These are phyloP conservation scores for Terana coerulea DNA, from an alignment of 768 basidiomycete genomes.

Conservation along the genomic window DNA sequence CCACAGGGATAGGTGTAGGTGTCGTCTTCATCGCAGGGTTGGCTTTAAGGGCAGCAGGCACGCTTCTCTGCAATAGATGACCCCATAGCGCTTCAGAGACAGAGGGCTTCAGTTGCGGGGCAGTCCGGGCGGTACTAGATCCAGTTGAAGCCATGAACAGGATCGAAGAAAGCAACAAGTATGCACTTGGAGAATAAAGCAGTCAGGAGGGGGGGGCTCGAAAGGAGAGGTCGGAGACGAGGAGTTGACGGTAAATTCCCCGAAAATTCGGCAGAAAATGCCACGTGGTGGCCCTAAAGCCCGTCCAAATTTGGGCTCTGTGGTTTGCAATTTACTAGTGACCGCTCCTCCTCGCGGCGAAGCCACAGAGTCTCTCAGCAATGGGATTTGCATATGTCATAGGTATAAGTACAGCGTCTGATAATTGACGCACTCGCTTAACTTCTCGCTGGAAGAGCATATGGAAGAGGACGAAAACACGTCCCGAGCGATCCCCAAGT, in stretches of 20 bases:
- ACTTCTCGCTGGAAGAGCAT: conserved; percentile 51
- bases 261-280: neutral
- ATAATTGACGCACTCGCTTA: no score
- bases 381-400: conserved; percentile 29
- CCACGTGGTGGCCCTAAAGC: conserved; percentile 2
- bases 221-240: no score
- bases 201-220: no score
- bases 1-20: conserved; percentile 30
- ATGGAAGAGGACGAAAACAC: conserved; percentile 92
- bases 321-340: neutral
- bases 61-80: conserved; percentile 48
- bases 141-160: no score
- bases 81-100: conserved; percentile 42
- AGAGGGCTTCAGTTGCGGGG: conserved; percentile 8
- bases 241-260: no score
- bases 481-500: conserved; percentile 68
- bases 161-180: no score
- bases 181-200: no score
- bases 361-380: no score
- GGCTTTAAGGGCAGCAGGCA: conserved; percentile 14
- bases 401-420: conserved; percentile 19
- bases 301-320: neutral
- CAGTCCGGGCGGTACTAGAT: no score
- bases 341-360: no score
- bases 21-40: conserved; percentile 14